Conservation (phyloP, 306 rosid species). For the Ormosia emarginata region DNA sequence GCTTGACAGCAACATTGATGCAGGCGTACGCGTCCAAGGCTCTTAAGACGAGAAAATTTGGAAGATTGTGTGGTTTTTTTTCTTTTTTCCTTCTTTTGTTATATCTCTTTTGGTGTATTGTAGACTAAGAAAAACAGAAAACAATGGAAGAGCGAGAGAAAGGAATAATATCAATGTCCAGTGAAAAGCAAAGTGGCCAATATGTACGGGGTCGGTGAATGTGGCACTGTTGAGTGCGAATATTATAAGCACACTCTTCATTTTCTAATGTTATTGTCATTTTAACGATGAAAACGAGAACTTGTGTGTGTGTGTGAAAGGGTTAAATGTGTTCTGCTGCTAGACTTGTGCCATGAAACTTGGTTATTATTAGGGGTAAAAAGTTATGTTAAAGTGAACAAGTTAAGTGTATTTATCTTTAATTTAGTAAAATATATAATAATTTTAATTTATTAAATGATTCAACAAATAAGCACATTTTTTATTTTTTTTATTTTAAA, state of each 20-base stretch:
- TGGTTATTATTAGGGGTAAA: background rate
- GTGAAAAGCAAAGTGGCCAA: constrained; percentile 17
- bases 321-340: background rate
- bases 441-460: too few relatives aligned
- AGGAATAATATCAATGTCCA: constrained; percentile 22
- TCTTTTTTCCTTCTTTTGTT: background rate
- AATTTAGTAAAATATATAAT: too few relatives aligned
- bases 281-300: constrained; percentile 21
- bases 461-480: too few relatives aligned
- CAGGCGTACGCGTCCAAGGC: constrained; percentile 38
- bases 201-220: constrained; percentile 15
- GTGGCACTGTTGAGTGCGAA: constrained; percentile 18
- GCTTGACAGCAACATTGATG: constrained; percentile 25
- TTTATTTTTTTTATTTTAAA: too few relatives aligned
- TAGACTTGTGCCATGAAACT: background rate
- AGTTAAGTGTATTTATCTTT: too few relatives aligned
- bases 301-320: background rate
- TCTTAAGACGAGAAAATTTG: constrained; percentile 32
- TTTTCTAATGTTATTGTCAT: constrained; percentile 24
- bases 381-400: too few relatives aligned
- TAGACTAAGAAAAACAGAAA: background rate
- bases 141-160: background rate
- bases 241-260: constrained; percentile 8
- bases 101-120: constrained; percentile 1
- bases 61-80: constrained; percentile 24